Conservation (phyloP, 176 grass and related monocot species). For the Panicum miliaceum region DNA sequence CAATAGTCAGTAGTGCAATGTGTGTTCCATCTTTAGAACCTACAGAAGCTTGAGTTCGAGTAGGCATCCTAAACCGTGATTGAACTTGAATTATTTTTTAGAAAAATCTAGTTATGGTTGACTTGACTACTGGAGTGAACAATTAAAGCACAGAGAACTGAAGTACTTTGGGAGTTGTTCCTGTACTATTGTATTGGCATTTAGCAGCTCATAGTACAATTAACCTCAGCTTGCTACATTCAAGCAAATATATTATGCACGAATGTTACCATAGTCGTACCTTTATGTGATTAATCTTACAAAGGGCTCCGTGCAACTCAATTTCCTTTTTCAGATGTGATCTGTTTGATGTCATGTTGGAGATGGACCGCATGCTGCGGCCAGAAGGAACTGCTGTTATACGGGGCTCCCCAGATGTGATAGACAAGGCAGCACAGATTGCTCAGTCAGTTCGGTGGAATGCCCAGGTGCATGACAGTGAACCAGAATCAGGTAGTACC, state of each 20-base stretch:
- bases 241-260: background rate
- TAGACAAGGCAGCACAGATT: constrained; percentile 61
- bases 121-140: background rate
- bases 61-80: background rate
- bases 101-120: background rate
- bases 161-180: background rate
- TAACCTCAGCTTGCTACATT: background rate
- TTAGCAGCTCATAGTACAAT: constrained; percentile 1
- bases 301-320: background rate
- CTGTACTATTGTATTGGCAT: constrained; percentile 5
- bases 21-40: background rate
- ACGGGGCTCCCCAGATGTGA: constrained; percentile 63
- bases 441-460: constrained; percentile 74
- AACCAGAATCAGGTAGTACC: constrained; percentile 57
- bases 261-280: background rate
- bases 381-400: constrained; percentile 90
- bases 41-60: constrained; percentile 7
- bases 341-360: constrained; percentile 86
- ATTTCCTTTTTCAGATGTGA: constrained; percentile 67
- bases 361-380: constrained; percentile 95
- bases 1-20: background rate
- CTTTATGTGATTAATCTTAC: constrained; percentile 9
- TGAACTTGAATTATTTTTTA: background rate
- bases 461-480: constrained; percentile 57
- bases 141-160: background rate